Evolutionary conservation across 441 rosid species (phyloP).

Genomic region (Adansonia grandidieri): DNA sequence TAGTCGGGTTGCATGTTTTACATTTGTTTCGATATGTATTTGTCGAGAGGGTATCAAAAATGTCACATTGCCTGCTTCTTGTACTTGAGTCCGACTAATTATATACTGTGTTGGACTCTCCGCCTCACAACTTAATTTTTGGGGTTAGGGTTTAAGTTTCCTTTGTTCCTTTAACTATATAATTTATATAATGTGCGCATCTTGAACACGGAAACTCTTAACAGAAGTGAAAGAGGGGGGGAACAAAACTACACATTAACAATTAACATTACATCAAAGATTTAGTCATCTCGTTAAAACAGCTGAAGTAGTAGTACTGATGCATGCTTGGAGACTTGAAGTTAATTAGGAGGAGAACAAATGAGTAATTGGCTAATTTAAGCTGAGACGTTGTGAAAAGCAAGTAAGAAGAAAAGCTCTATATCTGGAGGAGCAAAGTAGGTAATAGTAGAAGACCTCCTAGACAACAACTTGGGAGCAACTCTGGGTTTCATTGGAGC

Average conservation of each 20-base stretch:
- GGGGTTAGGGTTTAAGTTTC: too few relatives aligned
- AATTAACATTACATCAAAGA: background rate
- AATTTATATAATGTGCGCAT: background rate
- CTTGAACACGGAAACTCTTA: background rate
- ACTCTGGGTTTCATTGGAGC: constrained; percentile 57
- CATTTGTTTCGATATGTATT: too few relatives aligned
- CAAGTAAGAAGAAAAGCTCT: constrained; percentile 50
- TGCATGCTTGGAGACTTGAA: background rate
- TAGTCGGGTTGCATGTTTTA: too few relatives aligned
- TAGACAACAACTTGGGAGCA: constrained; percentile 23
- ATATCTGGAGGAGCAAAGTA: constrained; percentile 50
- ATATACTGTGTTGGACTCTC: too few relatives aligned
- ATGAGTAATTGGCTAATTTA: background rate
- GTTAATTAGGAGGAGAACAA: background rate
- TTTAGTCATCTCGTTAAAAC: background rate
- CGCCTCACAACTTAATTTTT: too few relatives aligned
- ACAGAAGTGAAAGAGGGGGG: background rate
- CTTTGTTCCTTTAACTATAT: too few relatives aligned
- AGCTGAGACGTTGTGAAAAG: constrained; percentile 30
- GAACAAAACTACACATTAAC: background rate
- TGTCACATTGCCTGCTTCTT: too few relatives aligned
- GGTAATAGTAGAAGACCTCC: constrained; percentile 30
- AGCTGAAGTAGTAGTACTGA: background rate
- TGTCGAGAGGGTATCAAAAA: too few relatives aligned
- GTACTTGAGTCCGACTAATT: too few relatives aligned